A percentile compares a stretch with the other conserved stretches of the same genome.
Evolutionary conservation across 202 grass and related monocot genomes (phyloP).

Genomic region (Eragrostis tef): DNA sequence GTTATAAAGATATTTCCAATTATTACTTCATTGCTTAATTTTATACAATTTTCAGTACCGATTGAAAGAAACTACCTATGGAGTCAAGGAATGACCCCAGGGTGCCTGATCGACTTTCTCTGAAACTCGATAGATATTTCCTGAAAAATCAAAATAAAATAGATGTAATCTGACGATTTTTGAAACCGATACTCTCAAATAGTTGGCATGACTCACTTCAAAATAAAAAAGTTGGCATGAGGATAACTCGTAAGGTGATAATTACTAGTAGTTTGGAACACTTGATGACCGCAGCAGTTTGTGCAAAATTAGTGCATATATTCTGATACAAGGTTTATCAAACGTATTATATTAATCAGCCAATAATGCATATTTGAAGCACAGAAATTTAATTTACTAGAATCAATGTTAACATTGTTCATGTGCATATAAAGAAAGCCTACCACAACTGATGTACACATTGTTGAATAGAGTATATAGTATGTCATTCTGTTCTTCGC

Average conservation of each 20-base stretch:
- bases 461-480: not conserved
- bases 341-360: not conserved
- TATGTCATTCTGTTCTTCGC: not conserved
- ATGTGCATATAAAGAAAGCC: not conserved
- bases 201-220: too few species aligned
- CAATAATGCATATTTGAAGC: too few species aligned
- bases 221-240: not conserved
- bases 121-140: slow-evolving; percentile 85
- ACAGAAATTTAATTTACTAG: not conserved
- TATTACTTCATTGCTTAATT: slow-evolving; percentile 9
- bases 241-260: slow-evolving; percentile 12
- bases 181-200: not conserved
- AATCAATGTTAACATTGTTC: not conserved
- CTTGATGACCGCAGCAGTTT: not conserved
- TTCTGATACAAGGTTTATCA: slow-evolving; percentile 3
- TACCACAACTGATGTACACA: not conserved
- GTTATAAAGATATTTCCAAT: slow-evolving; percentile 5
- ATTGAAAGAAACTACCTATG: slow-evolving; percentile 49
- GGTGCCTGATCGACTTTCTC: slow-evolving; percentile 62
- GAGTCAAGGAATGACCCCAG: slow-evolving; percentile 77
- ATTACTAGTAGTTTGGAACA: not conserved
- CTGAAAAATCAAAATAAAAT: slow-evolving; percentile 41
- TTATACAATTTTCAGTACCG: not conserved
- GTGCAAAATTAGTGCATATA: slow-evolving; percentile 13
- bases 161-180: slow-evolving; percentile 14